A percentile compares a stretch with the other conserved stretches of the same genome.
These are phyloP conservation scores for Tricholoma terreum DNA, from an alignment of 768 basidiomycete genomes.

Conservation along the genomic window DNA sequence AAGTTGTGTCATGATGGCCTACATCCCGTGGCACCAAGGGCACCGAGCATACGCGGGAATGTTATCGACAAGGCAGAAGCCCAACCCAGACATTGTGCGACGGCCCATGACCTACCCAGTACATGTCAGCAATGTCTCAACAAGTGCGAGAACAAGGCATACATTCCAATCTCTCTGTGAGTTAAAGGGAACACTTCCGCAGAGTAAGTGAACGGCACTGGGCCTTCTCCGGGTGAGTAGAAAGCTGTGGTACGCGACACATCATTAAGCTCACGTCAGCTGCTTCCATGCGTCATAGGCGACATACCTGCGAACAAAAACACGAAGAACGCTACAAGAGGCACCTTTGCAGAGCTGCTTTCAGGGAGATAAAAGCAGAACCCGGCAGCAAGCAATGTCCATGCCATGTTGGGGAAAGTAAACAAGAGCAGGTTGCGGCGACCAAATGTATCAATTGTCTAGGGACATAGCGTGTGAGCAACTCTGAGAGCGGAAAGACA, in stretches of 20 bases:
- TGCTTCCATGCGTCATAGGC: neutral
- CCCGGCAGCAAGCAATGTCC: constrained; percentile 71
- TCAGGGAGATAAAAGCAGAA: constrained; percentile 59
- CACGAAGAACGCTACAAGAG: constrained; percentile 40
- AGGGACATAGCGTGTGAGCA: neutral
- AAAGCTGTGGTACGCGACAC: constrained; percentile 35
- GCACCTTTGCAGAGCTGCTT: constrained; percentile 35
- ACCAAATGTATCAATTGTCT: constrained; percentile 73
- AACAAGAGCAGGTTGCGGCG: constrained; percentile 72
- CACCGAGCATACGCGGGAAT: constrained; percentile 54
- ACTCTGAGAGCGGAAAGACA: constrained; percentile 9
- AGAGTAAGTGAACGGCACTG: constrained; percentile 88
- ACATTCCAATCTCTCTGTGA: constrained; percentile 66
- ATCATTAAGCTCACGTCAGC: neutral
- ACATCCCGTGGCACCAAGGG: constrained; percentile 40
- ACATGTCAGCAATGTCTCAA: constrained; percentile 15
- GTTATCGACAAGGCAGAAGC: constrained; percentile 53
- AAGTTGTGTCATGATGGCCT: constrained; percentile 14
- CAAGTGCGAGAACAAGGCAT: constrained; percentile 29
- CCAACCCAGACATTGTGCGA: constrained; percentile 49
- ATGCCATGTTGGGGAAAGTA: constrained; percentile 82
- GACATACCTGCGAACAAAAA: constrained; percentile 41
- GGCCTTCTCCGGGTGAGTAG: constrained; percentile 86
- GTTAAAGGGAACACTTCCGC: constrained; percentile 90
- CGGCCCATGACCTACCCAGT: constrained; percentile 48